These are phyloP conservation scores for Acacia acuminata DNA, from an alignment of 306 rosid species.

Conservation along the genomic window DNA sequence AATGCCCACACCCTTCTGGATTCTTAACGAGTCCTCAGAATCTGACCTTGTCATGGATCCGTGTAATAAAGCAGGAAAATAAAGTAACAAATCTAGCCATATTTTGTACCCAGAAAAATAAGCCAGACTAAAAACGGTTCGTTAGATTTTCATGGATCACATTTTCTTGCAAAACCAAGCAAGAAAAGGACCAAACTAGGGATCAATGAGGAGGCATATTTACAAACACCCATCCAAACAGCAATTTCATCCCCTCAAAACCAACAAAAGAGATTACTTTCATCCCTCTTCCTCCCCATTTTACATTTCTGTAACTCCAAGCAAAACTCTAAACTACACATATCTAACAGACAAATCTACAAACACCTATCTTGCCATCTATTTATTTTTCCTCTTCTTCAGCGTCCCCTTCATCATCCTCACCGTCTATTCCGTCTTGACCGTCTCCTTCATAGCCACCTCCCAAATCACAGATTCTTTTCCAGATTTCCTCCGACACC, in stretches of 20 bases:
- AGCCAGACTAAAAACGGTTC: neutral
- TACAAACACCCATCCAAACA: neutral
- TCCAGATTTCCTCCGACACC: conserved; percentile 54
- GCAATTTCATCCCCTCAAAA: neutral
- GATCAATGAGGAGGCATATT: neutral
- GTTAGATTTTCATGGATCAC: neutral
- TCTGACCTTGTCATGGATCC: neutral
- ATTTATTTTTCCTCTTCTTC: neutral
- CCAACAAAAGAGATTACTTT: neutral
- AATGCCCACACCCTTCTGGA: no score
- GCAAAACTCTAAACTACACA: neutral
- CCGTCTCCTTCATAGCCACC: conserved; percentile 79
- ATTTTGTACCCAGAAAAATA: no score
- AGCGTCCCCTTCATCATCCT: neutral
- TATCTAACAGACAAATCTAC: conserved; percentile 21
- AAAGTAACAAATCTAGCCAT: neutral
- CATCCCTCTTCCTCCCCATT: neutral
- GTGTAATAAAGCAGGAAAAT: neutral
- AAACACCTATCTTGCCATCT: conserved; percentile 24
- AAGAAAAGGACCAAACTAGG: neutral
- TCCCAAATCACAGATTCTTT: conserved; percentile 61
- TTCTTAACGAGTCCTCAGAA: neutral
- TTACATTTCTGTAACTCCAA: neutral
- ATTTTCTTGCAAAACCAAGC: neutral
- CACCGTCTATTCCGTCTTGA: neutral